phyloP scores from a whole-genome alignment of 2,329 filamentous ascomycete species.

The Ceratocystis lukuohia region DNA sequence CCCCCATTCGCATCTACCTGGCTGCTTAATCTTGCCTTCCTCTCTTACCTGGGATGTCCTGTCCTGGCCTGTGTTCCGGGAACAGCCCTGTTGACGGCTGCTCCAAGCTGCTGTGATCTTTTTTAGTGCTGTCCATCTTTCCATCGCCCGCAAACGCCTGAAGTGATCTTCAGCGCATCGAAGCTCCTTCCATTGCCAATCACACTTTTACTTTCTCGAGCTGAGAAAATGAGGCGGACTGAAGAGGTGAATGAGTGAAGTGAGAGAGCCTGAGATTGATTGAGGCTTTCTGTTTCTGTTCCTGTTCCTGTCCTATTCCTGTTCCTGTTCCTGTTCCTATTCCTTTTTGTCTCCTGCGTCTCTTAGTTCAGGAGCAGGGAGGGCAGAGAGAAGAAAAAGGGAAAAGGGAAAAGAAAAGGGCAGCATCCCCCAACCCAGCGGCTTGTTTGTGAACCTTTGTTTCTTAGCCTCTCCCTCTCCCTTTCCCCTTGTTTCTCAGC shows the following conservation, averaged over 20 bases:
- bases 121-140: not conserved
- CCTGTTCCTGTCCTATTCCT: too few species aligned
- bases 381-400: not conserved
- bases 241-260: not conserved
- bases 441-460: not conserved
- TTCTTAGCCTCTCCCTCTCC: not conserved
- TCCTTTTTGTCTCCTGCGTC: too few species aligned
- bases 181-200: constrained; percentile 6
- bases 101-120: not conserved
- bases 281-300: not conserved
- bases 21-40: not conserved
- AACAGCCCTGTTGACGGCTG: not conserved
- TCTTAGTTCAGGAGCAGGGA: too few species aligned
- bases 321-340: too few species aligned
- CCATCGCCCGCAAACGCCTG: not conserved
- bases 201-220: constrained; percentile 5
- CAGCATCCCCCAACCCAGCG: too few species aligned
- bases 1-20: not conserved
- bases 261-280: not conserved
- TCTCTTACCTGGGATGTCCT: not conserved
- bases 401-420: not conserved
- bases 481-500: not conserved
- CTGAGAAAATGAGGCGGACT: not conserved
- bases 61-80: not conserved
- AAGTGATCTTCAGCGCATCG: constrained; percentile 5